Base-by-base conservation (phyloP, 2,329 filamentous ascomycete genomes). In the Pseudovirgaria hyperparasitica region DNA sequence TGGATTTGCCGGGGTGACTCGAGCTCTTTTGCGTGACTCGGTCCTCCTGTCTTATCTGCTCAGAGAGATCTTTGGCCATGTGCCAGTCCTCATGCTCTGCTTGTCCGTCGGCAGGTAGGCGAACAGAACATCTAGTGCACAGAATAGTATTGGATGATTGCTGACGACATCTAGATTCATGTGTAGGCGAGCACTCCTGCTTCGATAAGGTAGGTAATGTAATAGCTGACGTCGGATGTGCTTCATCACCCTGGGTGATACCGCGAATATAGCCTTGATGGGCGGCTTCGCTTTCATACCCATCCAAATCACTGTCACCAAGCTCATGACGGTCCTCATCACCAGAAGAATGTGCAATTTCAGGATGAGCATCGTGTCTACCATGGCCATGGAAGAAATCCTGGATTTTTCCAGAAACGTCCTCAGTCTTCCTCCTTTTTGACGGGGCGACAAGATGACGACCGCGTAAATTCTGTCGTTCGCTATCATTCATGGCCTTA, bases 11-110 rank as follows among this genome's bases (percentile, higher is more conserved):
- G n/a, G n/a, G n/a, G n/a, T n/a, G 19, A 9, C 19, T 20, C 19
- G 9, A n/a, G 19, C n/a, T 20, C n/a, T 9, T n/a, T 20, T 20
- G 9, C 5, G 13, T 25, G 9, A 32, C 43, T 8, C 43, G 40
- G 6, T 50, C 46, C 25, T 50, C 42, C 6, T 46, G 40, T 5
- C 45, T 40, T 35, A 57, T 48, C 38, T 77, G 65, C 31, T 74
- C 67, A 37, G 86, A 76, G 16, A 98, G 64, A 41, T 87, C 80
- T 55, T 81, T 82, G 23, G 90, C 90, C 55, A 93, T 78, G 56
- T 98, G 90, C 77, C 86, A 96, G 52, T 98, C 90, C 28, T 77
- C 65, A 51, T 98, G 90, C 54, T 81, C 86, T 38, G 75, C 68
- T 40, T 68, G 66, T 30, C 76, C 70, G 15, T 60, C 46, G 20